phyloP scores from a whole-genome alignment of 331 rosid genomes.

The Rhamnella rubrinervis region DNA sequence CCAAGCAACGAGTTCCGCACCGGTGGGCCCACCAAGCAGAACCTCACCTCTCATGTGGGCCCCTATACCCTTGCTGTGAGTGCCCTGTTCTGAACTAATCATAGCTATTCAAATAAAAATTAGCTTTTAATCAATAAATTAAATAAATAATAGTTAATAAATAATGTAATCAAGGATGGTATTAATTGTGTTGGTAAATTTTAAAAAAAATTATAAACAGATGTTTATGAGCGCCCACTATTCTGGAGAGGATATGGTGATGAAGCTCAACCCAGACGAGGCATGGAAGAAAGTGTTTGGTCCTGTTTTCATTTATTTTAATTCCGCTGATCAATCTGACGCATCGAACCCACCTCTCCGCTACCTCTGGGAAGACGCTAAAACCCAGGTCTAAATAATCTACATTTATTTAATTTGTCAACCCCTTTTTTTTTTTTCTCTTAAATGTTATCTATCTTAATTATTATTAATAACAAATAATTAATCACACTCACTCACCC shows the following conservation, averaged over 20 bases:
- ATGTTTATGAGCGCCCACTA: slow-evolving; percentile 88
- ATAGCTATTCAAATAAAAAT: too few species aligned
- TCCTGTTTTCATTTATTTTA: slow-evolving; percentile 71
- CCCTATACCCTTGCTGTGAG: slow-evolving; percentile 75
- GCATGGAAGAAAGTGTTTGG: slow-evolving; percentile 93
- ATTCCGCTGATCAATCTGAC: slow-evolving; percentile 31
- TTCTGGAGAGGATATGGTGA: slow-evolving; percentile 70
- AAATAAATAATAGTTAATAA: too few species aligned
- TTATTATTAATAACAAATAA: too few species aligned
- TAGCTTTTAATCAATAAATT: too few species aligned
- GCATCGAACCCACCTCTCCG: slow-evolving; percentile 31
- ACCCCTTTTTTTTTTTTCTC: background rate
- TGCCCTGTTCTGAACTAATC: background rate
- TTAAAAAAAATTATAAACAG: slow-evolving; percentile 24
- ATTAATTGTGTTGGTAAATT: too few species aligned
- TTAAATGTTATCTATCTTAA: background rate
- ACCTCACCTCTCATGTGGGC: slow-evolving; percentile 85
- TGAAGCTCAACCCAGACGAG: slow-evolving; percentile 60
- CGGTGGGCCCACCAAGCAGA: slow-evolving; percentile 85
- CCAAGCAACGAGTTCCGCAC: slow-evolving; percentile 82
- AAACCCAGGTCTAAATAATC: slow-evolving; percentile 53
- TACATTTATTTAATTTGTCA: background rate
- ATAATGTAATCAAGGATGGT: too few species aligned
- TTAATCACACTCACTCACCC: background rate
- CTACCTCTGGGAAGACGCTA: slow-evolving; percentile 76